Evolutionary conservation across 768 basidiomycete genomes (phyloP), one percentile per base, ranked within the genome.

Genomic region (Myochromella boudieri): DNA sequence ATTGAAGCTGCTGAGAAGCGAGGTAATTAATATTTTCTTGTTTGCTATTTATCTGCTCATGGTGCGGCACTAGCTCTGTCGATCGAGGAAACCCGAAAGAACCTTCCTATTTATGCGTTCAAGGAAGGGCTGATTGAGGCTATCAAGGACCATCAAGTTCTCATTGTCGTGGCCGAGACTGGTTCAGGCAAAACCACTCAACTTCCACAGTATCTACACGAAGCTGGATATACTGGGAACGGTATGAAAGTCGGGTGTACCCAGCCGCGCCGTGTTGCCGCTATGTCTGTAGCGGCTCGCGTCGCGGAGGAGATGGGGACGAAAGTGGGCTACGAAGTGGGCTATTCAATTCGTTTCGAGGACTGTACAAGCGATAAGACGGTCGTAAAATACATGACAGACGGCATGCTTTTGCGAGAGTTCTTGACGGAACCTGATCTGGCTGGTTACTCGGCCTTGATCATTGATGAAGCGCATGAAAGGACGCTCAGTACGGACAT

Each of bases 281-380:
- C 97, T 28, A 99, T 99, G 97, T 94, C 91, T 34, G 97, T 99
- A 42, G 97, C 97, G 3, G 94, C 95, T 12, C 95, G 97, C 71
- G 97, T 99, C 12, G 95, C 97, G 0, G 97, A 98, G 52, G 97
- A 99, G 69, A 94, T 98, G 87, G 97, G 95, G 6, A 89, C 85
- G 3, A 89, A 97, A 66, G 85, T 99, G 31, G 97, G 97, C 8
- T 91, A 95, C 57, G 95, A 98, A 69, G 97, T 99, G 40, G 97
- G 97, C n/a, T 99, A 99, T 67, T 95, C 95, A 26, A 99, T 99
- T 57, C 91, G 97, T 25, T 99, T 99, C 70, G 97, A 99, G 68
- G 97, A 99, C 67, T 97, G 94, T 66, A 99, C 97, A 15, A 97
- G 92, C 72, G 94, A 98, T 75, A 97, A 97, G 74, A 99, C 97